Conservation (phyloP, 192 early-diverging fungal genomes). For the Coemansia sp. region DNA sequence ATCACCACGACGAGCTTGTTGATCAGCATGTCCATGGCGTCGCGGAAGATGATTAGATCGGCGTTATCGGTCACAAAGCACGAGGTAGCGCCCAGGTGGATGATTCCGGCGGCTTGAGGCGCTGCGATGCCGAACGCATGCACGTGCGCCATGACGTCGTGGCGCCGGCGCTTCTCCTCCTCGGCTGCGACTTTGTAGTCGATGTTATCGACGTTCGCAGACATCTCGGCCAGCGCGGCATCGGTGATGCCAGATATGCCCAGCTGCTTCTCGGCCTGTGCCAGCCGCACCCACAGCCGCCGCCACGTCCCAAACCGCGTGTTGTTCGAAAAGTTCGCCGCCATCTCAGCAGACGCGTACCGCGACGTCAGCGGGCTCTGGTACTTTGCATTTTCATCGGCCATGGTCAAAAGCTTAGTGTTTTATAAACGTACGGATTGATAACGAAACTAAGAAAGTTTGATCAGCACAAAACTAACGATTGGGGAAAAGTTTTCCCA, state of each 20-base stretch:
- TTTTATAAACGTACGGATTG: not conserved
- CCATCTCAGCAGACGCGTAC: slow-evolving; percentile 97
- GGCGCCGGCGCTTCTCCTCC: slow-evolving; percentile 91
- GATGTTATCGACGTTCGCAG: slow-evolving; percentile 79
- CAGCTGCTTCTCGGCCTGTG: slow-evolving; percentile 87
- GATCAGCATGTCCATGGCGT: slow-evolving; percentile 89
- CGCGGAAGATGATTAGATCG: slow-evolving; percentile 96
- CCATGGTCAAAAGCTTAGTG: not conserved
- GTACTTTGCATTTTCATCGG: slow-evolving; percentile 76
- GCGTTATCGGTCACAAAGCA: slow-evolving; percentile 99
- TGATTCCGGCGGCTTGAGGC: slow-evolving; percentile 88
- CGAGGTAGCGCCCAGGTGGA: slow-evolving; percentile 96
- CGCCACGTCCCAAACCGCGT: slow-evolving; percentile 97
- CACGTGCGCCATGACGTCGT: slow-evolving; percentile 99
- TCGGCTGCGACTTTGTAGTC: slow-evolving; percentile 85
- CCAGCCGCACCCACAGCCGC: slow-evolving; percentile 91
- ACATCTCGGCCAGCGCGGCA: slow-evolving; percentile 86
- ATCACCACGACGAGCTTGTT: slow-evolving; percentile 85
- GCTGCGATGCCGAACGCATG: slow-evolving; percentile 88
- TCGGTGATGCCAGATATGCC: slow-evolving; percentile 86
- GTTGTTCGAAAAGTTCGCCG: slow-evolving; percentile 92
- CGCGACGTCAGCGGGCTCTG: slow-evolving; percentile 94
- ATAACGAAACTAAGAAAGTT: not conserved
- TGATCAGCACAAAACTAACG: no score
- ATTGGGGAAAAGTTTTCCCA: not conserved